phyloP scores from a whole-genome alignment of 2,329 filamentous ascomycete species.

The Talaromyces atroroseus region DNA sequence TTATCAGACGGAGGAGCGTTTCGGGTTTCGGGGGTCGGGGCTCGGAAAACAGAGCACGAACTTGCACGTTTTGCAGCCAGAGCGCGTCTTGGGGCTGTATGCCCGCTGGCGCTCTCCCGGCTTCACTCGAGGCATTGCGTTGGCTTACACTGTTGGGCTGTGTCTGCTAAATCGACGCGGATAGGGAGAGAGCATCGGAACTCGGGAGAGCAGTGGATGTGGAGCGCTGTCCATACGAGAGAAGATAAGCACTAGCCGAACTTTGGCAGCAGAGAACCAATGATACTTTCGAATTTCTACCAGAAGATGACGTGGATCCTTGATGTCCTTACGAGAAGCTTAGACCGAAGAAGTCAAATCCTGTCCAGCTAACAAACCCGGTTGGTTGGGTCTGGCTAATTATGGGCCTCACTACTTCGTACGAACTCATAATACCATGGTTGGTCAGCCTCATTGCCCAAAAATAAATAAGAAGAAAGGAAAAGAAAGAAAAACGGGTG shows the following conservation, averaged over 20 bases:
- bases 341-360: background rate
- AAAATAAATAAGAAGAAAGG: background rate
- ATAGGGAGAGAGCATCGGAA: too few species aligned
- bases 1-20: background rate
- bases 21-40: background rate
- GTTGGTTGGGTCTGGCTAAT: background rate
- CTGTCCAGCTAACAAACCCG: too few species aligned
- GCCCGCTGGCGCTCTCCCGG: constrained; percentile 6
- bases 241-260: background rate
- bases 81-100: constrained; percentile 8
- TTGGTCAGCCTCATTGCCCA: background rate
- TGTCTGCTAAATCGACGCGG: too few species aligned
- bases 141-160: too few species aligned
- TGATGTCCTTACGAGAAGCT: background rate
- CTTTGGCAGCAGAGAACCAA: background rate
- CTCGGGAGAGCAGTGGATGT: background rate
- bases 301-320: background rate
- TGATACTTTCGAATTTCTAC: background rate
- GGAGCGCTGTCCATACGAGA: background rate
- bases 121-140: constrained; percentile 10
- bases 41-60: background rate
- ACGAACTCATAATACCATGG: too few species aligned
- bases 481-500: background rate
- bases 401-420: background rate
- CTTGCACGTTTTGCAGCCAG: constrained; percentile 9